These are phyloP conservation scores for Aegilops speltoides DNA, from an alignment of 176 grass and related monocot genomes.

Conservation along the genomic window DNA sequence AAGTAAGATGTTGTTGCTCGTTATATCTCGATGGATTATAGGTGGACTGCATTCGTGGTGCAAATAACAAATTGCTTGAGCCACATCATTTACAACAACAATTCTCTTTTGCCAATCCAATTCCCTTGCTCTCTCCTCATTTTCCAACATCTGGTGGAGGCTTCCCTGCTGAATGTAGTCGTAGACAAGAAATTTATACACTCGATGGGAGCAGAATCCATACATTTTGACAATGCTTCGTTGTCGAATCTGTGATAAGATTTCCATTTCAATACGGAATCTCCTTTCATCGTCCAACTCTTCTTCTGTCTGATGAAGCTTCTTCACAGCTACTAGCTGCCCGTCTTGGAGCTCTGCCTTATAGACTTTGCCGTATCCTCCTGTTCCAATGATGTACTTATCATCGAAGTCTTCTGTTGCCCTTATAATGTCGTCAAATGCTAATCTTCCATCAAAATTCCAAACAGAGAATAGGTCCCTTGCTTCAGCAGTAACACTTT, in stretches of 20 bases:
- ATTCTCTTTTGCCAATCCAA: not conserved
- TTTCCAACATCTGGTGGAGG: no score
- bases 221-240: not conserved
- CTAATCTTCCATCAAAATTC: not conserved
- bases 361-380: not conserved
- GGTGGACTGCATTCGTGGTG: not conserved
- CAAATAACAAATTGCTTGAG: not conserved
- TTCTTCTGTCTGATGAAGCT: not conserved
- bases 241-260: not conserved
- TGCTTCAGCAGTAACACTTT: not conserved
- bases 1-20: not conserved
- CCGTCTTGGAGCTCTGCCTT: not conserved
- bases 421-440: not conserved
- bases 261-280: not conserved
- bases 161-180: no score
- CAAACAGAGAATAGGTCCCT: not conserved
- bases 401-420: not conserved
- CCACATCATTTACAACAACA: not conserved
- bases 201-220: not conserved
- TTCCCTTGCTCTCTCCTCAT: no score
- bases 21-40: not conserved
- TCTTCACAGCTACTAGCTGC: not conserved
- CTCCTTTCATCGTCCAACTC: not conserved
- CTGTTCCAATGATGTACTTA: not conserved
- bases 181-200: no score